phyloP scores from a whole-genome alignment of 139 green algal genomes.

The Eudorina sp. region DNA sequence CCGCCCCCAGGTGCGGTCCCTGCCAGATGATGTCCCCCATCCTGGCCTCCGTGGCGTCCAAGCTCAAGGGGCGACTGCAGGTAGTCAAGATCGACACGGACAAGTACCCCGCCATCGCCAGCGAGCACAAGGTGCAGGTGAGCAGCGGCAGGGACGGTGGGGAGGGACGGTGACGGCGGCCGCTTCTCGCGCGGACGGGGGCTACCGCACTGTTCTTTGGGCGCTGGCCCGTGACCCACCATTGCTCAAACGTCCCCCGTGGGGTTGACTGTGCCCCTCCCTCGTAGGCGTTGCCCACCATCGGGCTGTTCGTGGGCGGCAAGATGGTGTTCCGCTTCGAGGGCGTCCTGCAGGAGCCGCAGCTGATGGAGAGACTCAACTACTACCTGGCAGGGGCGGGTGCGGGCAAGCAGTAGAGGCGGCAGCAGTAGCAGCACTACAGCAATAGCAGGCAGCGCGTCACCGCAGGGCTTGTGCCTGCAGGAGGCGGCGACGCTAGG shows the following conservation, averaged over 20 bases:
- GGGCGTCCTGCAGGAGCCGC: conserved; percentile 44
- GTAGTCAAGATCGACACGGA: conserved; percentile 91
- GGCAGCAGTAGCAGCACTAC: background rate
- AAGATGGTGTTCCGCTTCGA: conserved; percentile 76
- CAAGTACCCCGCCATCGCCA: conserved; percentile 80
- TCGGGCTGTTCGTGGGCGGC: conserved; percentile 81
- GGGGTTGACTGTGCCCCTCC: background rate
- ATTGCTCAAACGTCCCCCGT: no score
- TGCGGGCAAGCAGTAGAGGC: background rate
- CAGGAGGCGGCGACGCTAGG: no score
- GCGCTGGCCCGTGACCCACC: no score
- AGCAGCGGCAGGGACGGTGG: no score
- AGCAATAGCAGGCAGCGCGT: no score
- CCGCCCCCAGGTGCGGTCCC: conserved; percentile 42
- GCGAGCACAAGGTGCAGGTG: conserved; percentile 72
- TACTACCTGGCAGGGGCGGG: background rate
- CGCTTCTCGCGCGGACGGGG: no score
- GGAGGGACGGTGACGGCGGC: no score
- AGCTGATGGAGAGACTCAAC: conserved; percentile 10
- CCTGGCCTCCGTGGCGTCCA: conserved; percentile 23
- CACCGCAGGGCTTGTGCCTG: no score
- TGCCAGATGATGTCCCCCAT: conserved; percentile 51
- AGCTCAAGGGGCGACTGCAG: conserved; percentile 50
- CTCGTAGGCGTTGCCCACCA: conserved; percentile 74
- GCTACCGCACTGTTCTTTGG: no score